These are phyloP conservation scores for Annona cherimola DNA, from an alignment of 164 flowering plant genomes.

Conservation along the genomic window DNA sequence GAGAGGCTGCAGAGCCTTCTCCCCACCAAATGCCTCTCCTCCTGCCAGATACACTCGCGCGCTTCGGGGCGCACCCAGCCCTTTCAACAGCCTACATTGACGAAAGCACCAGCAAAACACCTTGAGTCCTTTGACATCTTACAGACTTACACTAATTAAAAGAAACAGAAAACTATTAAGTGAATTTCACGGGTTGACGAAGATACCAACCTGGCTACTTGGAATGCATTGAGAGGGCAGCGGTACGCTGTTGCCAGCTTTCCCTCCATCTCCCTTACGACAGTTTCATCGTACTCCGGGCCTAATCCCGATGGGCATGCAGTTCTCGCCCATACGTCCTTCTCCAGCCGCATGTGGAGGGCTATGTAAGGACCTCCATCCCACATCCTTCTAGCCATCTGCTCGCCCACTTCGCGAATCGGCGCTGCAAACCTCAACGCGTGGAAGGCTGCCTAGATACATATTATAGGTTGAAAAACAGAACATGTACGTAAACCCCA, in stretches of 20 bases:
- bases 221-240: conserved; percentile 52
- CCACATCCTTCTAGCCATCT: conserved; percentile 69
- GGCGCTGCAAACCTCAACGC: conserved; percentile 66
- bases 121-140: not conserved
- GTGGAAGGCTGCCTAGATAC: conserved; percentile 70
- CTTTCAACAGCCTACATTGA: conserved; percentile 39
- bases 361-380: conserved; percentile 74
- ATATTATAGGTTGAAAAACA: not conserved
- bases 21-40: conserved; percentile 62
- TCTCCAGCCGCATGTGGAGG: conserved; percentile 65
- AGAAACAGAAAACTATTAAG: not conserved
- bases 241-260: conserved; percentile 36
- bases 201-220: conserved; percentile 43
- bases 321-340: conserved; percentile 72
- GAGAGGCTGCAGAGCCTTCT: conserved; percentile 45
- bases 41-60: conserved; percentile 58
- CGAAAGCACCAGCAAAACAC: not conserved
- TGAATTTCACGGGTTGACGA: not conserved
- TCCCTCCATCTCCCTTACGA: conserved; percentile 25
- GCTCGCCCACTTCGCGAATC: conserved; percentile 46
- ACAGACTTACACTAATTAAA: not conserved
- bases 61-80: conserved; percentile 55
- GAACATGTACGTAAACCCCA: not conserved
- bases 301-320: conserved; percentile 60
- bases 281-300: conserved; percentile 23